Base-by-base conservation (phyloP, 495 filamentous ascomycete genomes). In the Penicillium mononematosum region DNA sequence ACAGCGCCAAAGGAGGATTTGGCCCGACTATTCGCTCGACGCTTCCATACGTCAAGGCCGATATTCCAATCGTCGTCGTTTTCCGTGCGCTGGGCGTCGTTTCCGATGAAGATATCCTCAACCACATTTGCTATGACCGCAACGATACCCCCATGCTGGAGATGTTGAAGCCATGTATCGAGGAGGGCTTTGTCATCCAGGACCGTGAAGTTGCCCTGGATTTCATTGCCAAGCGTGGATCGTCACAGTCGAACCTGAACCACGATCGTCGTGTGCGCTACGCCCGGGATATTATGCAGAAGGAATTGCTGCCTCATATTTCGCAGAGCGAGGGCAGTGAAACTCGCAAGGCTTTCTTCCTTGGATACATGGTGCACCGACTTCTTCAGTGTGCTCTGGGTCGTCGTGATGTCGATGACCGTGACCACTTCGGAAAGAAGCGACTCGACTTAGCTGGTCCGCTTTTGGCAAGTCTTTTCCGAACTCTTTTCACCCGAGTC, bases 401-500 rank as follows among this genome's bases (percentile, higher is more conserved):
- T 43, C 87, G 95, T 53, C 84, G 89, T 44, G 95, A 97, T 65
- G 88, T 89, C 17, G 94, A 99, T 62, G 94, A 99, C 66, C 89
- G 94, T 75, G 94, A 99, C 76, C 95, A 99, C 70, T 98, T 99
- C 61, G 94, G 94, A 64, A 98, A 98, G 82, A 99, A 99, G 79
- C 85, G 94, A 58, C 80, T 99, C 25, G 94, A 99, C 74, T 79
- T 99, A 63, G 94, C 95, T 60, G 94, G 94, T 50, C 94, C 95
- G 27, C 80, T 99, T 41, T 81, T 99, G 41, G 93, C 94, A 24
- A 92, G 89, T 63, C 81, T 99, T 38, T 99, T 99, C 82, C 84
- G 95, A 29, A 84, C 83, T 43, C 82, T 96, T 46, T 94, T 94
- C 67, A 84, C 88, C 19, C 89, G 92, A 62, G 82, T 98, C 52